Evolutionary conservation across 345 rosid genomes (phyloP), one percentile per base, ranked within the genome.

Genomic region (Carallia pectinifolia): DNA sequence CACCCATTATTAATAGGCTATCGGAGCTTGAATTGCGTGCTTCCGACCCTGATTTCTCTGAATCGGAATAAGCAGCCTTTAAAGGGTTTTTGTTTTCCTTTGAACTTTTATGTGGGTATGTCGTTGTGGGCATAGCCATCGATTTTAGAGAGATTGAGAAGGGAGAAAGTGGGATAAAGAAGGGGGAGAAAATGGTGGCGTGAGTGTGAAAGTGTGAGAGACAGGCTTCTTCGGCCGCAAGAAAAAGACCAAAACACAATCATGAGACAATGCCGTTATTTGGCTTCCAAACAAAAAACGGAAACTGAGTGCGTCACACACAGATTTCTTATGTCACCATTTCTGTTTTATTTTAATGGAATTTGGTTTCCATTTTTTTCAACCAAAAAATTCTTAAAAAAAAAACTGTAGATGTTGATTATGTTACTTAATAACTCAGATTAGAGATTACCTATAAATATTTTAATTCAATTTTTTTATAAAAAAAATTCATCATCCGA

Each of bases 251-350:
- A 71, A 68, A 73, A 65, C 66, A 74, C 76, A 78, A 74, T 76
- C 79, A 78, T 69, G 76, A 65, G 76, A 50, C 61, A 37, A 71
- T 65, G 83, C 84, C 81, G 81, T 74, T 81, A 78, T 71, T 53
- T 38, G 71, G 78, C 79, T 55, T 66, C 68, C 77, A 54, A 71
- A 77, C 70, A 68, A 77, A 77, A 66, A 70, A 61, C 66, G 72
- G 72, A 64, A 58, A 62, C 53, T 37, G n/a, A 29, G 29, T 33
- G 53, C 74, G 1, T 31, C 50, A 15, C 30, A 40, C 23, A 23
- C 23, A 23, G 37, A 58, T 68, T 66, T 53, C 53, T 29, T 33
- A 1, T 8, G 19, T n/a, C 27, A 39, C 7, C 58, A 48, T 40
- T 48, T 31, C 17, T 38, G 1, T 62, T 62, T 10, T 48, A 6